Conservation (phyloP, 306 rosid species). For the Lathyrus aphaca region DNA sequence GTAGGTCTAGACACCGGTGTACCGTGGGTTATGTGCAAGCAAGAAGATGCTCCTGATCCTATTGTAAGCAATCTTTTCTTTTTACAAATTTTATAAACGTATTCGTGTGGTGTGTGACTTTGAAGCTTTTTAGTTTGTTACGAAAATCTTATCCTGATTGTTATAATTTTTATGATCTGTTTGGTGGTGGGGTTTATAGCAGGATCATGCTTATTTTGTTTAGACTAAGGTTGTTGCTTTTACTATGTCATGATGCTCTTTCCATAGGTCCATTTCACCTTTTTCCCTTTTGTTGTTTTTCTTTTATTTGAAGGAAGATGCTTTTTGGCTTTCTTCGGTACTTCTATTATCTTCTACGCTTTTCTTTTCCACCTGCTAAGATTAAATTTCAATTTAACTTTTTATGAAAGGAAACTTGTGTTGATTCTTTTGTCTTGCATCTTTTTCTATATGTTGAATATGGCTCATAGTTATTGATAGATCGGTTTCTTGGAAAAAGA, state of each 20-base stretch:
- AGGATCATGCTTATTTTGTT: conserved; percentile 31
- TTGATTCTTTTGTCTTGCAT: conserved; percentile 1
- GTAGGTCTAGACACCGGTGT: conserved; percentile 71
- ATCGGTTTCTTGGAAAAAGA: not conserved
- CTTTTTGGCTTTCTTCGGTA: not conserved
- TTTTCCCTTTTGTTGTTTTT: conserved; percentile 27
- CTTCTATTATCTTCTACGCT: conserved; percentile 16
- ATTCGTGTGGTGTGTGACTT: not conserved
- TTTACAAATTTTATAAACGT: not conserved
- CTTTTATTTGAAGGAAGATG: conserved; percentile 16
- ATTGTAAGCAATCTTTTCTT: conserved; percentile 50
- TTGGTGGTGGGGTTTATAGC: conserved; percentile 52
- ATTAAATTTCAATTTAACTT: conserved; percentile 21
- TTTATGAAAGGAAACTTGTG: conserved; percentile 10
- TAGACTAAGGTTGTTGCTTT: conserved; percentile 42
- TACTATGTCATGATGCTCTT: conserved; percentile 32
- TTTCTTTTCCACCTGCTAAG: conserved; percentile 7
- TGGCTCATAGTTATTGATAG: not conserved
- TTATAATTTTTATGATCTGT: conserved; percentile 30
- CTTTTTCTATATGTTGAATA: not conserved
- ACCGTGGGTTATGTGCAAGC: conserved; percentile 97
- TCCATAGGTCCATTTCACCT: not conserved
- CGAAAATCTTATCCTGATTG: conserved; percentile 12
- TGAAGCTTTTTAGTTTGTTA: conserved; percentile 26
- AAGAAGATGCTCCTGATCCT: conserved; percentile 88